Evolutionary conservation across 2,329 filamentous ascomycete species (phyloP), one percentile per base, ranked within the genome.

Genomic region (Sarocladiaceae sp.): DNA sequence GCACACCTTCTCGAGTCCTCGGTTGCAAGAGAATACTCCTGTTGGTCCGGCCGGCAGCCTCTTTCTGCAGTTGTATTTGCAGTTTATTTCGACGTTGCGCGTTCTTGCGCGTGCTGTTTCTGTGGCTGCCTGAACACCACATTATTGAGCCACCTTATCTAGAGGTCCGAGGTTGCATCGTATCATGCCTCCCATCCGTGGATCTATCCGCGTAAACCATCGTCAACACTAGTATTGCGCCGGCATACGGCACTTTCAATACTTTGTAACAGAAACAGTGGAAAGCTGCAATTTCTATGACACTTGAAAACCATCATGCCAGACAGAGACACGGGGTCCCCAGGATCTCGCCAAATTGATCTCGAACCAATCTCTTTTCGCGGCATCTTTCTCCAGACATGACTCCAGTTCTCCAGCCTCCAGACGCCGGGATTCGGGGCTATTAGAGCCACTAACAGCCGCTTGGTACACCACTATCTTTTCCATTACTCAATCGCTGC

Each of bases 41-140:
- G 40, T 46, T 48, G 44, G n/a, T 31, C 11, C 44, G 10, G 26
- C 28, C 33, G 25, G 26, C 31, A 48, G 44, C 44, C 44, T 48
- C 28, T 22, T 31, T 33, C 29, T n/a, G n/a, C n/a, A n/a, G n/a
- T n/a, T n/a, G n/a, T n/a, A n/a, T n/a, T 8, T 15, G 29, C 29
- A 33, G 29, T 15, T 33, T 33, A 33, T 10, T 33, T 15, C 29
- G 15, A 33, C 29, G 29, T 33, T 33, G 10, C 29, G 10, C 29
- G n/a, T n/a, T 37, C 5, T n/a, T 37, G 35, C 8, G 18, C 15
- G 35, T 12, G 15, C 28, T 8, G 15, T 31, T 31, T 6, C 35
- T 37, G 6, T 37, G 35, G 11, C 18, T 37, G 10, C 29, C 15
- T 31, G 29, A 8, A 31, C 33, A 10, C 15, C n/a, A n/a, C n/a